Evolutionary conservation across 805 yeast species (phyloP).

Genomic region (Sungouiella thailandica): DNA sequence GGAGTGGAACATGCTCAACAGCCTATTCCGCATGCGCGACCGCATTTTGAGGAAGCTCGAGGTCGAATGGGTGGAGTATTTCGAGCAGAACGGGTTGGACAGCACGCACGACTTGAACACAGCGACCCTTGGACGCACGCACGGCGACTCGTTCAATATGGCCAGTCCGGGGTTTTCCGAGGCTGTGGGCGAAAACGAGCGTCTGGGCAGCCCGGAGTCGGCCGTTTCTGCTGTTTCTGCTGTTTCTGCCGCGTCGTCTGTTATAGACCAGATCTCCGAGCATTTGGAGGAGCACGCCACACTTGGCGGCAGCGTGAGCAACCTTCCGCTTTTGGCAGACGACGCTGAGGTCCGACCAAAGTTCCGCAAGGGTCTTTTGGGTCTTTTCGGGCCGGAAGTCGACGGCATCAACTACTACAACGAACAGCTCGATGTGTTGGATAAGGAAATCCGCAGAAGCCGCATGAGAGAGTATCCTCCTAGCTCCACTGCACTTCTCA

Average conservation of each 20-base stretch:
- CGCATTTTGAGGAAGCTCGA: conserved; percentile 56
- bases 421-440: conserved; percentile 61
- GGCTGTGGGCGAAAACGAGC: not conserved
- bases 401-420: conserved; percentile 82
- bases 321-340: conserved; percentile 23
- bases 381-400: conserved; percentile 60
- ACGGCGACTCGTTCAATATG: conserved; percentile 27
- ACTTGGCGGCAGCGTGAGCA: conserved; percentile 6
- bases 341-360: conserved; percentile 50
- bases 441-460: conserved; percentile 61
- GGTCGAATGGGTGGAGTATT: conserved; percentile 63
- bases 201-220: not conserved
- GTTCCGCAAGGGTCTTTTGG: conserved; percentile 54
- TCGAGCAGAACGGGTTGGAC: conserved; percentile 34
- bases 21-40: conserved; percentile 56
- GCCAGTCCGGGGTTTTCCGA: not conserved
- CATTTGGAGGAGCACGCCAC: conserved; percentile 13
- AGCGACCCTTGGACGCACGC: conserved; percentile 21
- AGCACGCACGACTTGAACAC: conserved; percentile 25
- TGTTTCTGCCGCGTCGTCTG: conserved; percentile 1
- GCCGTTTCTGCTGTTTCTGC: not conserved
- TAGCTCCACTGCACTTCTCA: conserved; percentile 87
- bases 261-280: conserved; percentile 26
- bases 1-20: conserved; percentile 77
- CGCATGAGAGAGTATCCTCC: conserved; percentile 69